Evolutionary conservation across 2,329 filamentous ascomycete species (phyloP).

Genomic region (Venturia carpophila): DNA sequence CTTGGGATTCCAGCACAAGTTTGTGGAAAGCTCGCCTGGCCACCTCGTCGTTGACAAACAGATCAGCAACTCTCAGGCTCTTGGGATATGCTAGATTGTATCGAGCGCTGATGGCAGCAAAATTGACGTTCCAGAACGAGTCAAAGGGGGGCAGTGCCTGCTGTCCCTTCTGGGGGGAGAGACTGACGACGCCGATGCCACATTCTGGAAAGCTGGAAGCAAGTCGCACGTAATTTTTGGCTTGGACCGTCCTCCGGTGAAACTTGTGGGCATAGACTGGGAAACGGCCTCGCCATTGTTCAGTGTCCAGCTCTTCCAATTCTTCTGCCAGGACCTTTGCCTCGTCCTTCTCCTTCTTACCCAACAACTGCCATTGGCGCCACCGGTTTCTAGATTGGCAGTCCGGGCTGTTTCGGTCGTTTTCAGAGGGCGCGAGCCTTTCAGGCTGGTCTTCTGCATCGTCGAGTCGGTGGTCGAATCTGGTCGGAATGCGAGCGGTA

Average conservation of each 20-base stretch:
- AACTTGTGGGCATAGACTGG: background rate
- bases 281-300: background rate
- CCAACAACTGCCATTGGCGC: background rate
- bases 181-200: conserved; percentile 7
- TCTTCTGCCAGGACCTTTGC: background rate
- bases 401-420: background rate
- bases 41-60: conserved; percentile 21
- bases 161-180: background rate
- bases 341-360: background rate
- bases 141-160: background rate
- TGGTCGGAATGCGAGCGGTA: conserved; percentile 11
- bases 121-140: conserved; percentile 12
- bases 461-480: too few relatives aligned
- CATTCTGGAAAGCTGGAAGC: conserved; percentile 1
- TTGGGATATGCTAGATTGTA: conserved; percentile 11
- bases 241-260: conserved; percentile 14
- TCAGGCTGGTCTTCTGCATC: background rate
- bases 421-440: conserved; percentile 4
- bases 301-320: background rate
- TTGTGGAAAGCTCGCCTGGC: background rate
- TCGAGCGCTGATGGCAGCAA: background rate
- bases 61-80: conserved; percentile 20
- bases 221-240: conserved; percentile 18
- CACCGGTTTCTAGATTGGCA: background rate
- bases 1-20: background rate